phyloP scores from a whole-genome alignment of 208 protist genomes.

The Leishmania arabica region DNA sequence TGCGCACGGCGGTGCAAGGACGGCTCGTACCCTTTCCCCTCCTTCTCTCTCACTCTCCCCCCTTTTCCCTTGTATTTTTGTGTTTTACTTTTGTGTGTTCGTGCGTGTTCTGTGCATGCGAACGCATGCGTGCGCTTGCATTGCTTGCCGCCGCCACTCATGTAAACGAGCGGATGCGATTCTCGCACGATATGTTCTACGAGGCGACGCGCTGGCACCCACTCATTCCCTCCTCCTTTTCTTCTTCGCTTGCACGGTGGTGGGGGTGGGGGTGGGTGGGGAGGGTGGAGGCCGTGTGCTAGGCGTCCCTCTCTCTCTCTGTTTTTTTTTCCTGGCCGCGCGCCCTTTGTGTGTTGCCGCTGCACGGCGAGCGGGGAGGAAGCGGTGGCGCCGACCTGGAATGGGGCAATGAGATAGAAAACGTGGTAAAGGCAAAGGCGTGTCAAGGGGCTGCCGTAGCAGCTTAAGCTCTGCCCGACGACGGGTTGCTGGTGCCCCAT shows the following conservation, averaged over 20 bases:
- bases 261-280: no score
- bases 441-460: background rate
- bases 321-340: background rate
- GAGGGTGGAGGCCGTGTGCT: no score
- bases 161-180: constrained; percentile 3
- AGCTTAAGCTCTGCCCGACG: background rate
- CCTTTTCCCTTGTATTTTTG: background rate
- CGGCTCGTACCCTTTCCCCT: background rate
- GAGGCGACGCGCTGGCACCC: background rate
- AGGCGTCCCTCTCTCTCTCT: background rate
- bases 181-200: background rate
- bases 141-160: background rate
- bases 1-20: background rate
- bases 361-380: background rate
- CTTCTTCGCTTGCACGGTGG: background rate
- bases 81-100: background rate
- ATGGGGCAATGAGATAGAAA: background rate
- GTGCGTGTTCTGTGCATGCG: background rate
- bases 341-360: background rate
- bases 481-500: background rate
- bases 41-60: no score
- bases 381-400: background rate
- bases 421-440: background rate
- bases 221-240: no score
- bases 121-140: background rate